Evolutionary conservation across 2,329 filamentous ascomycete genomes (phyloP), one percentile per base, ranked within the genome.

Genomic region (Nothomitra cinnamomea): DNA sequence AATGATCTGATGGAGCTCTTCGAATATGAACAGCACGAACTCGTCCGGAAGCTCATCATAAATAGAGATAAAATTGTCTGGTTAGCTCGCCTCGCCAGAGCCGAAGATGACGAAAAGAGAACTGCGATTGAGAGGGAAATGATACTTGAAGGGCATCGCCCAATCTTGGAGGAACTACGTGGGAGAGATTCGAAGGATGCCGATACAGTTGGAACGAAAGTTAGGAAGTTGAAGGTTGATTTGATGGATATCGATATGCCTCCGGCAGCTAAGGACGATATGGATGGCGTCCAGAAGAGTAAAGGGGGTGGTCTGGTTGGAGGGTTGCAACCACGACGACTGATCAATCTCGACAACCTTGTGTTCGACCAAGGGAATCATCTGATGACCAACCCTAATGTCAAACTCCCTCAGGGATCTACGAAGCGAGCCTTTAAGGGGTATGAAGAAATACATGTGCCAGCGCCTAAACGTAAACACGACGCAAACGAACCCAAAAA

Each of bases 1-100:
- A 98, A 98, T 66, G 92, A 98, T 58, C 74, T 98, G 55, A 96
- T 96, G 85, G 92, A 95, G 62, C 77, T 98, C 0, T 96, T 98
- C 61, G 92, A 98, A 62, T 98, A 94, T 62, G 90, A 96, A 62
- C 85, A 95, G 63, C 87, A 94, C 57, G 88, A 95, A 58, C 76
- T 95, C 53, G 92, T 96, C 24, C 83, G 87, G 58, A 90, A 87
- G 66, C 76, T 98, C 15, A 88, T 96, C 54, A 80, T 83, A 60
- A 98, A 98, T 67, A 79, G 87, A 55, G 87, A 95, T 62, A 94
- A 92, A 71, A 81, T 98, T 54, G 86, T 95, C 10, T 98, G 94
- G 92, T 84, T 94, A 41, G 96, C 90, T 10, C 81, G 81, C 60
- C 82, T 94, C 72, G 84, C 88, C 49, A 79, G 82, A 62, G 85